A percentile compares a stretch with the other conserved stretches of the same genome.
These are phyloP conservation scores for Protomyces pachydermus DNA, from an alignment of 1,139 yeast species.

Conservation along the genomic window DNA sequence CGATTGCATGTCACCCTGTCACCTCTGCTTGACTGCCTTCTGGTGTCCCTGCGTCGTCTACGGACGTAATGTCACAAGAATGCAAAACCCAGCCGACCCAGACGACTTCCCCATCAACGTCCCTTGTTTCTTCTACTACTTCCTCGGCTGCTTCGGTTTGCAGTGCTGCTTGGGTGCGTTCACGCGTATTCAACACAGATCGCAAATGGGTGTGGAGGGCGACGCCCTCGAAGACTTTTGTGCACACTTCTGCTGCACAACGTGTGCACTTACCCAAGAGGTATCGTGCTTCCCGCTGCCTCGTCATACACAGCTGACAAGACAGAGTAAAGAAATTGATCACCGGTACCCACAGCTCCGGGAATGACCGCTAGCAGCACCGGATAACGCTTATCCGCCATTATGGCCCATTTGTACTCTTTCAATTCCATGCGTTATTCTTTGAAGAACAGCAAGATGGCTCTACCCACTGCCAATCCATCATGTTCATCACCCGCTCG, in stretches of 20 bases:
- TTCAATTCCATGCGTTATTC: neutral
- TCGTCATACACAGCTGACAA: neutral
- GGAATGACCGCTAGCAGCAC: neutral
- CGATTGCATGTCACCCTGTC: neutral
- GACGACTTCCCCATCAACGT: neutral
- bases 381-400: no score
- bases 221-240: neutral
- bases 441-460: conserved; percentile 3
- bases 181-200: neutral
- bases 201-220: neutral
- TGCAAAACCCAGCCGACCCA: neutral
- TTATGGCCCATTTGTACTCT: no score
- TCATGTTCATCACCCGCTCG: conserved; percentile 17
- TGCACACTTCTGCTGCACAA: neutral
- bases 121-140: neutral
- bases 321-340: neutral
- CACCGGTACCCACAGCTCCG: neutral
- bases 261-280: neutral
- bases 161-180: neutral
- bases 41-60: neutral
- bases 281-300: neutral
- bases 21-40: neutral
- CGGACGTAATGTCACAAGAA: neutral
- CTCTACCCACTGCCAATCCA: conserved; percentile 11
- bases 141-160: neutral